Evolutionary conservation across 2,329 filamentous ascomycete genomes (phyloP).

Genomic region (Colletotrichum sp.): DNA sequence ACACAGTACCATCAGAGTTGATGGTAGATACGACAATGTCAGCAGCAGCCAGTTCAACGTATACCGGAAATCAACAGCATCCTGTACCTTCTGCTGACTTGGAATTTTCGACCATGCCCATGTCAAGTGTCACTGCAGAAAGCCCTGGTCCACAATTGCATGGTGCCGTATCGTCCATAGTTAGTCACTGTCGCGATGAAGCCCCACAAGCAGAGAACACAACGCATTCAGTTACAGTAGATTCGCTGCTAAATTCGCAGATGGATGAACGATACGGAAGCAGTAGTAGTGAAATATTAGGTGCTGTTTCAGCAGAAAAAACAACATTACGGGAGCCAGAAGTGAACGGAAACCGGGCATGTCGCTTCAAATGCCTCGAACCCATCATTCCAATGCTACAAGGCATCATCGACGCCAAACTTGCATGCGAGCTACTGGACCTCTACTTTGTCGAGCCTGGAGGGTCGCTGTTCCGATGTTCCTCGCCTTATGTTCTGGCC

Average conservation of each 20-base stretch:
- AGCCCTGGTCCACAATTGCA: not conserved
- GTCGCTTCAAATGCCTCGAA: constrained; percentile 36
- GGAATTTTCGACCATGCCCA: not conserved
- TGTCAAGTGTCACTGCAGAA: not conserved
- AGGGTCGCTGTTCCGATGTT: constrained; percentile 45
- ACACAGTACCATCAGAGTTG: not conserved
- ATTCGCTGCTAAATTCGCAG: not conserved
- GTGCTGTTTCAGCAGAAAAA: not conserved
- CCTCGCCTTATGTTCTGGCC: constrained; percentile 39
- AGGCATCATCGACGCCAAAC: constrained; percentile 41
- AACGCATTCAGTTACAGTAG: not conserved
- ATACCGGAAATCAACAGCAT: not conserved
- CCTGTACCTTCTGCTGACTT: not conserved
- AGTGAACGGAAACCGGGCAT: not conserved
- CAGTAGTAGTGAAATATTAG: not conserved
- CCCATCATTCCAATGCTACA: constrained; percentile 43
- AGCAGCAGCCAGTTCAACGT: not conserved
- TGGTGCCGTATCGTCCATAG: not conserved
- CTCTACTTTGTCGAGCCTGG: constrained; percentile 51
- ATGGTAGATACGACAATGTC: not conserved
- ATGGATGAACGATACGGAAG: not conserved
- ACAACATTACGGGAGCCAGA: not conserved
- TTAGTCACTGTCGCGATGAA: not conserved
- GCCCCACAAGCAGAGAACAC: not conserved
- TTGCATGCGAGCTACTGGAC: constrained; percentile 53